Conservation (phyloP, 176 grass and related monocot species). For the Zea luxurians region DNA sequence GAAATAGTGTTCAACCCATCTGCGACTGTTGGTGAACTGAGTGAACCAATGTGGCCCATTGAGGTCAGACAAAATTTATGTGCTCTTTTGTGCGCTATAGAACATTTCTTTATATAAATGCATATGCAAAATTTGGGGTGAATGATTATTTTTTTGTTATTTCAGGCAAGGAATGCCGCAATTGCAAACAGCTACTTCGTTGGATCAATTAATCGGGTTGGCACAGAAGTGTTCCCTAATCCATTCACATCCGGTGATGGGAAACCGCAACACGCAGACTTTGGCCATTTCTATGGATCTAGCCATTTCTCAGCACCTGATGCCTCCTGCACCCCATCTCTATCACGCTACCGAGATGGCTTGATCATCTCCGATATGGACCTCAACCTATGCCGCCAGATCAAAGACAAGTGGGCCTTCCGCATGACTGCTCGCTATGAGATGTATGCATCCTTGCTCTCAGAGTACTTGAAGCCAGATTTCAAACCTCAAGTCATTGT, state of each 20-base stretch:
- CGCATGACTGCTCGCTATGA: slow-evolving; percentile 95
- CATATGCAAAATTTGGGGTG: not conserved
- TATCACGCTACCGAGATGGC: slow-evolving; percentile 83
- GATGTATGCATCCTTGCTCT: slow-evolving; percentile 66
- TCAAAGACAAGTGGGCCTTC: slow-evolving; percentile 98
- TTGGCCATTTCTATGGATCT: slow-evolving; percentile 94
- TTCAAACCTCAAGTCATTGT: slow-evolving; percentile 72
- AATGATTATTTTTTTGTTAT: not conserved
- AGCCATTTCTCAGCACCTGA: slow-evolving; percentile 92
- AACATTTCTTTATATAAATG: slow-evolving; percentile 5
- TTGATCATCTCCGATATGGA: slow-evolving; percentile 90
- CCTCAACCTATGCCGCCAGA: slow-evolving; percentile 89
- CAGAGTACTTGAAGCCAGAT: slow-evolving; percentile 72
- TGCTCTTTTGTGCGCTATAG: not conserved
- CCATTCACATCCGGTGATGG: slow-evolving; percentile 95
- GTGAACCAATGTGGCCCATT: slow-evolving; percentile 98
- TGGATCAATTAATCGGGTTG: slow-evolving; percentile 85
- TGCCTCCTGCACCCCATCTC: slow-evolving; percentile 81
- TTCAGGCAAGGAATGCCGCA: slow-evolving; percentile 86
- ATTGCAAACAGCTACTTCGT: slow-evolving; percentile 95
- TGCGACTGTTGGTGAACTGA: slow-evolving; percentile 95
- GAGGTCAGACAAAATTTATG: slow-evolving; percentile 62
- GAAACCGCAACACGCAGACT: slow-evolving; percentile 79
- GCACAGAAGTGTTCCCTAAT: slow-evolving; percentile 87
- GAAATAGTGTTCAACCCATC: slow-evolving; percentile 99